Evolutionary conservation across 768 basidiomycete species (phyloP), one percentile per base, ranked within the genome.

Genomic region (Russula sp.): DNA sequence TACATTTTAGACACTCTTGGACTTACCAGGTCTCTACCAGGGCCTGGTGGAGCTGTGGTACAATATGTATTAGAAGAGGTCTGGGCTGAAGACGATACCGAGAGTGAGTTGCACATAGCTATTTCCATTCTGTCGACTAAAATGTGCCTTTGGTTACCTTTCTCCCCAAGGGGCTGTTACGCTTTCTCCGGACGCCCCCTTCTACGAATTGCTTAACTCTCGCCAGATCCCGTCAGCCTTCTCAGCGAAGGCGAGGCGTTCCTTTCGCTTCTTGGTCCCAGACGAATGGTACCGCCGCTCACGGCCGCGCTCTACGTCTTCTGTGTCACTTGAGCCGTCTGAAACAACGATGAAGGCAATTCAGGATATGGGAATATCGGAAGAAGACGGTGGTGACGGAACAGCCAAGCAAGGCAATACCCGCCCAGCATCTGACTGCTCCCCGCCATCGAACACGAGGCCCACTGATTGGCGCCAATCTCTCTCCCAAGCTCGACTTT

Each of bases 281-380:
- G 88, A 88, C 57, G 86, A 87, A 70, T 92, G 87, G 91, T 92
- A 84, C 73, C 83, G 84, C 61, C 82, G 88, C 18, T 83, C 84
- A 20, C 87, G 81, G 64, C 80, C 84, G 7, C 82, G 83, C 0
- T 76, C 74, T 44, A 69, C 78, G 2, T 82, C 84, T 2, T 73
- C 75, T 14, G 71, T 77, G 27, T 80, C 82, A 0, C 57, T 75
- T 9, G 78, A 78, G 39, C 80, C 83, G 3, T 84, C 84, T 2
- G 79, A 84, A 35, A 74, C 77, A 31, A 83, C 82, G 0, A 74
- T 84, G 50, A 76, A 75, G 50, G 77, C 77, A 9, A 73, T 84
- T 3, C 79, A 77, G 18, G 78, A 81, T 3, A 70, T 83, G 48
- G 76, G 84, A 66, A 81, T 82, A 66, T 75, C 73, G 7, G 80